phyloP scores from a whole-genome alignment of 768 basidiomycete genomes.

The Mycena amicta region DNA sequence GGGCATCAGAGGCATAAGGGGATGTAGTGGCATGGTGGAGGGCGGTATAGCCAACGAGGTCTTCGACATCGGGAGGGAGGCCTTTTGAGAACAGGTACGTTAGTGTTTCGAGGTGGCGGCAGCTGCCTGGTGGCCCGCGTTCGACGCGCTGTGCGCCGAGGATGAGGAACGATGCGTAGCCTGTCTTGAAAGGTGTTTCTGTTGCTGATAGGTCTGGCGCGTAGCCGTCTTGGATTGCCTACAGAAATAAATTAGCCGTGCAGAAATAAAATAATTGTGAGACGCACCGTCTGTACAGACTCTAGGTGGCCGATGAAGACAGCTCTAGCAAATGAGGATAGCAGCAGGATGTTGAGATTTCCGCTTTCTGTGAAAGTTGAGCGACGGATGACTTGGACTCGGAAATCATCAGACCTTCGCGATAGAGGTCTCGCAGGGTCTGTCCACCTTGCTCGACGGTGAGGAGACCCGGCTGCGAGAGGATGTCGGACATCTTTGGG shows the following conservation, averaged over 20 bases:
- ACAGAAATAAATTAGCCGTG: background rate
- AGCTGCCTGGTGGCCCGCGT: slow-evolving; percentile 7
- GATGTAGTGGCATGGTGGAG: slow-evolving; percentile 48
- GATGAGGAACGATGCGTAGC: slow-evolving; percentile 44
- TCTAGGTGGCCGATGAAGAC: slow-evolving; percentile 32
- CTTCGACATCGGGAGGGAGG: slow-evolving; percentile 41
- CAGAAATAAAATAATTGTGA: background rate
- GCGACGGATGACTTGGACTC: background rate
- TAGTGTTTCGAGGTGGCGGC: slow-evolving; percentile 39
- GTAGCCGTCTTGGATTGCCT: slow-evolving; percentile 31
- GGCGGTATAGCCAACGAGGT: slow-evolving; percentile 53
- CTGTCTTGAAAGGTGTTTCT: slow-evolving; percentile 46
- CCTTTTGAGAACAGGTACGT: slow-evolving; percentile 45
- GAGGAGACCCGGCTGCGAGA: slow-evolving; percentile 33
- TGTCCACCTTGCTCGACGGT: slow-evolving; percentile 28
- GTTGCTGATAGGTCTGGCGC: slow-evolving; percentile 42
- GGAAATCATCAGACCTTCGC: slow-evolving; percentile 19
- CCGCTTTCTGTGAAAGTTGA: slow-evolving; percentile 25
- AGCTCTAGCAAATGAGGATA: slow-evolving; percentile 31
- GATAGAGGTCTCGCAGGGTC: slow-evolving; percentile 31
- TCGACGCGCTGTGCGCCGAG: slow-evolving; percentile 43
- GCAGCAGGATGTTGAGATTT: slow-evolving; percentile 24
- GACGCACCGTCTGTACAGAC: slow-evolving; percentile 25
- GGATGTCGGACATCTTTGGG: slow-evolving; percentile 29
- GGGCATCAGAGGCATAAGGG: slow-evolving; percentile 23